Conservation (phyloP, 805 yeast genomes). For the Saccharomycopsis olivae region DNA sequence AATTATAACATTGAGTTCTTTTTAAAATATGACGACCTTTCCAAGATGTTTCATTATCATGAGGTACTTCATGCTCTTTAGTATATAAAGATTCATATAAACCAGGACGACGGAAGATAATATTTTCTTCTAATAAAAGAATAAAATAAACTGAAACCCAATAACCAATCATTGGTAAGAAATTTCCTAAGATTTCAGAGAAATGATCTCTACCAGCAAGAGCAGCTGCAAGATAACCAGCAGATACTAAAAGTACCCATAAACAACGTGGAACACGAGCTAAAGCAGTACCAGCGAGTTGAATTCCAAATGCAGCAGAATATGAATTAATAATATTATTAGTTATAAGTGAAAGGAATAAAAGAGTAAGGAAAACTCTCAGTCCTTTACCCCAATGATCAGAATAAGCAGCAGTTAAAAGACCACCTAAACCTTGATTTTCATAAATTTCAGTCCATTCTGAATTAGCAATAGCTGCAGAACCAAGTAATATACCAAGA, state of each 20-base stretch:
- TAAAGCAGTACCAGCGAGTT: conserved; percentile 43
- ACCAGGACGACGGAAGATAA: conserved; percentile 48
- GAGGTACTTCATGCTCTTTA: conserved; percentile 11
- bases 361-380: conserved; percentile 57
- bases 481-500: conserved; percentile 59
- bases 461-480: conserved; percentile 46
- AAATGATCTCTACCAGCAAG: conserved; percentile 68
- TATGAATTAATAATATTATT: conserved; percentile 76
- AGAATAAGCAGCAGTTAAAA: conserved; percentile 50
- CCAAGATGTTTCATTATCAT: conserved; percentile 2
- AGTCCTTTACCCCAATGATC: conserved; percentile 73
- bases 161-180: conserved; percentile 85
- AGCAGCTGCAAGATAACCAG: conserved; percentile 57
- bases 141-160: conserved; percentile 79
- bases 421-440: conserved; percentile 62
- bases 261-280: conserved; percentile 69
- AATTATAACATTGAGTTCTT: conserved; percentile 46
- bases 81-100: conserved; percentile 19
- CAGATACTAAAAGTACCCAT: conserved; percentile 55
- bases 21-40: conserved; percentile 5
- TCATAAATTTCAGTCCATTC: conserved; percentile 51
- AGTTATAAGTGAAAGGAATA: conserved; percentile 67
- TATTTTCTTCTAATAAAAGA: conserved; percentile 62
- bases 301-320: conserved; percentile 73
- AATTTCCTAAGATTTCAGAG: conserved; percentile 63